These are phyloP conservation scores for Solanum tarijense DNA, from an alignment of 257 asterid genomes.

Conservation along the genomic window DNA sequence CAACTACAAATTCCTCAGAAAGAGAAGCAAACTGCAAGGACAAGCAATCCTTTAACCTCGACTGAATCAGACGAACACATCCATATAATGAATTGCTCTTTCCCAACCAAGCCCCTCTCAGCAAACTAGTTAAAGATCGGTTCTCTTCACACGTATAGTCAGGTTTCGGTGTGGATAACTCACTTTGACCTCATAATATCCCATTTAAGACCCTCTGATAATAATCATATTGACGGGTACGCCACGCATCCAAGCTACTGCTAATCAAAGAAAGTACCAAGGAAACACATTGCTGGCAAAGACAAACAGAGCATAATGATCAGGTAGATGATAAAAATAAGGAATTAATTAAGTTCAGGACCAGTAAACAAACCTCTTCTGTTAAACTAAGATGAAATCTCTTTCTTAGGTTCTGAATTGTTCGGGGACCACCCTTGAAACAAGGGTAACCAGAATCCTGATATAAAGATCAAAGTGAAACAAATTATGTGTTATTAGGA, in stretches of 20 bases:
- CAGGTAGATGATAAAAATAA: not conserved
- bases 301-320: conserved; percentile 5
- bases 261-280: conserved; percentile 97
- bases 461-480: conserved; percentile 1
- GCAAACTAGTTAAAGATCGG: not conserved
- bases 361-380: conserved; percentile 66
- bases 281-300: conserved; percentile 92
- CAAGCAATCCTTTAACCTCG: not conserved
- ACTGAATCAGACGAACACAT: not conserved
- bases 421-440: conserved; percentile 93
- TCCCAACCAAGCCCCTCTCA: not conserved
- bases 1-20: conserved; percentile 11
- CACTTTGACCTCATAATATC: conserved; percentile 49
- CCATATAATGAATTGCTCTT: not conserved
- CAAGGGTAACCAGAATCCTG: conserved; percentile 99
- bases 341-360: not conserved
- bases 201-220: conserved; percentile 96
- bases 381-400: conserved; percentile 96
- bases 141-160: conserved; percentile 9
- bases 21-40: not conserved
- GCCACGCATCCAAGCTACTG: conserved; percentile 99
- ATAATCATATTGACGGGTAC: conserved; percentile 95
- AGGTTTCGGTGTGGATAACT: not conserved
- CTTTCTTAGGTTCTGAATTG: conserved; percentile 95
- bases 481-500: not conserved